Base-by-base conservation (phyloP, 192 early-diverging fungal genomes). In the Rhizophagus sp. region DNA sequence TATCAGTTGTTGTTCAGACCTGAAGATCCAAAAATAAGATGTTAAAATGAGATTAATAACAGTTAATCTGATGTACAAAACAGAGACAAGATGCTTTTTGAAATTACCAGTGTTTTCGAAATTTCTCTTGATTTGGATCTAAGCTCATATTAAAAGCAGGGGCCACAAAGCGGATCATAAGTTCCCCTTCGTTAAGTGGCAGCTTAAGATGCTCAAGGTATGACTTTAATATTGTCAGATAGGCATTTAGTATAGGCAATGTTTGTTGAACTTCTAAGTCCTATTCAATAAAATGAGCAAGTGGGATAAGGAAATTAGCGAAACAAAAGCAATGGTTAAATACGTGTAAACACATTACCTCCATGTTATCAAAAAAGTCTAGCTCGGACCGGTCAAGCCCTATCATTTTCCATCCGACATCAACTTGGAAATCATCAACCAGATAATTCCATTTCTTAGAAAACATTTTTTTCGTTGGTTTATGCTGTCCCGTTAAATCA, bases 261-360 rank as follows among this genome's bases (percentile, higher is more conserved):
- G 7, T 30, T 68, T 79, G 34, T 34, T 72, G 50, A 30, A 30
- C 70, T 25, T 72, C 33, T 72, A 34, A n/a, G 34, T 79, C 57
- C 70, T 79, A 39, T 79, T 72, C 9, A 62, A 72, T 41, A 50
- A 69, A 79, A n/a, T n/a, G 65, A 44, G 6, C 22, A 36, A 62
- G 11, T n/a, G 9, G 22, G 9, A 33, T 62, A 73, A 57, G 61
- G 50, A 79, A 78, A 78, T 49, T 52, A 52, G 13, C 4, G 24
- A 67, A 78, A 79, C 30, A 72, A 79, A 79, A 34, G 27, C 36
- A 79, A 79, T 62, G 61, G 30, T 19, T 71, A 79, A 79, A 72
- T 36, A 33, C 11, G 22, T 62, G 52, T 10, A 36, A 19, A 44
- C 10, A 33, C 15, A 75, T 75, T 75, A 75, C 52, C 50, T 75